These are phyloP conservation scores for Aspergillus unguis DNA, from an alignment of 2,329 filamentous ascomycete genomes.

Conservation along the genomic window DNA sequence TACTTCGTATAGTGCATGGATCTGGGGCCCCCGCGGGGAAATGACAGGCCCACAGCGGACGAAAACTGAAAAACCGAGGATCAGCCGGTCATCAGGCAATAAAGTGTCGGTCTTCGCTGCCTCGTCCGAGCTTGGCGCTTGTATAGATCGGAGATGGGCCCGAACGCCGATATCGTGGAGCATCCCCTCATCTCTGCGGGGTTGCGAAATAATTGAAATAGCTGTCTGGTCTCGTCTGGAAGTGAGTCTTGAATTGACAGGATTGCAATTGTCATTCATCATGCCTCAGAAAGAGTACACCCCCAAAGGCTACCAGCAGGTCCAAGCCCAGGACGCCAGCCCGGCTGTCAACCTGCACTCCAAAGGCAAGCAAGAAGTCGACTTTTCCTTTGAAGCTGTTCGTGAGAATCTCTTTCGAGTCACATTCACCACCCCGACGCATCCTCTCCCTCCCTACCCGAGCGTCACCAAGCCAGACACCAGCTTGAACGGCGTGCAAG, in stretches of 20 bases:
- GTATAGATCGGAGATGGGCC: constrained; percentile 26
- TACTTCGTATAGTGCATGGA: background rate
- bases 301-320: constrained; percentile 36
- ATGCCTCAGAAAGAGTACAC: constrained; percentile 53
- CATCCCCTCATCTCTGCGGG: no score
- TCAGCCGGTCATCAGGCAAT: constrained; percentile 4
- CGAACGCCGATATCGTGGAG: constrained; percentile 26
- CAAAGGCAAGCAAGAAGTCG: constrained; percentile 41
- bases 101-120: constrained; percentile 20
- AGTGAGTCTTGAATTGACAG: no score
- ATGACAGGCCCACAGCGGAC: background rate
- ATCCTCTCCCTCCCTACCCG: constrained; percentile 64
- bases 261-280: constrained; percentile 6
- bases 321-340: constrained; percentile 21
- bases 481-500: constrained; percentile 33
- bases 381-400: constrained; percentile 63
- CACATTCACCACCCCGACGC: constrained; percentile 60
- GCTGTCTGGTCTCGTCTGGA: no score
- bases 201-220: no score
- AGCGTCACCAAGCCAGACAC: constrained; percentile 51
- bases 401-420: constrained; percentile 64
- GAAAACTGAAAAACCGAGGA: background rate
- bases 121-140: constrained; percentile 7
- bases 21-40: constrained; percentile 12
- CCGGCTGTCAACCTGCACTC: constrained; percentile 44